Base-by-base conservation (phyloP, 2,329 filamentous ascomycete genomes). In the Fusarium sp. region DNA sequence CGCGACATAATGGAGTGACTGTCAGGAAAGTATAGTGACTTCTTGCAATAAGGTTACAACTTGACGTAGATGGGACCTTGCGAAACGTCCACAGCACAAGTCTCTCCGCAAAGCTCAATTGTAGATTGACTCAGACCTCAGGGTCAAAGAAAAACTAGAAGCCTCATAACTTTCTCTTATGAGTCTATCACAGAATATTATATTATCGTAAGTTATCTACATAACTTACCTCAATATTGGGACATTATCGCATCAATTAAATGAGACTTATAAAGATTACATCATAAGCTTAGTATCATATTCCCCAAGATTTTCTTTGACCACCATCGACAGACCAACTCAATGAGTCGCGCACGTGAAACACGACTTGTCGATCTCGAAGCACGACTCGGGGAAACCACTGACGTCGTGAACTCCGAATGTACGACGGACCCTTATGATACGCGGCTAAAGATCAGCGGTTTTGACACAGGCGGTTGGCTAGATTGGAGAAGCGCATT, bases 321-420 rank as follows among this genome's bases (percentile, higher is more conserved):
- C n/a, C n/a, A n/a, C n/a, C n/a, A n/a, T n/a, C n/a, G n/a, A 46
- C 27, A 36, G 6, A 41, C 31, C 25, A 61, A 18, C 29, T 42
- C 25, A 14, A n/a, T 18, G 50, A 66, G 49, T 66, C 50, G 45
- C 29, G 49, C 49, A 33, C 6, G 56, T 62, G 42, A 46, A 47
- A 62, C 56, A 21, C 23, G 14, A 29, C 36, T 14, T 57, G 60
- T 40, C 69, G 65, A 69, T 66, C 65, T 61, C 21, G 40, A 51
- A 29, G 27, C 49, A 51, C 55, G 48, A 50, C 50, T 63, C 48
- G 64, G 47, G 48, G 54, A 52, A 49, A 45, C 48, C 41, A 54
- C 31, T 68, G 50, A 54, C 51, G 40, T 69, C 36, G 65, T 66
- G 54, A 20, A 46, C 25, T 41, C 47, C 39, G 18, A 41, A 23